Conservation (phyloP, 306 rosid species). For the Hylodesmum podocarpum region DNA sequence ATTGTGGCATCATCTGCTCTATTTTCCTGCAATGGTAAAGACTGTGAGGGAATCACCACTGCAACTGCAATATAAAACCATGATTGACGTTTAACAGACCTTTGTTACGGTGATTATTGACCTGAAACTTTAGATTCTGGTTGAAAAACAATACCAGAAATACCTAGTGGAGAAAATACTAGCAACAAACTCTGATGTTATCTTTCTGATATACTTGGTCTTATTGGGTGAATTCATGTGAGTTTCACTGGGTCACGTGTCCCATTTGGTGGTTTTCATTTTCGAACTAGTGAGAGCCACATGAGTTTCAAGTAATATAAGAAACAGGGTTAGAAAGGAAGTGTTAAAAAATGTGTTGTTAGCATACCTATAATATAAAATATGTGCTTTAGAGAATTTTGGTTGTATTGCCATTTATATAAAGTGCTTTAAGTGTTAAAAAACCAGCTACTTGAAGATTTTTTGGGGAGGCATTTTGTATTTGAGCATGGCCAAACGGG, state of each 20-base stretch:
- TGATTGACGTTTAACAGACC: neutral
- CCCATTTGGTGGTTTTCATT: neutral
- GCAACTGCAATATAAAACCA: too few species aligned
- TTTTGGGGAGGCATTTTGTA: neutral
- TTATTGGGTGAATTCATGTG: neutral
- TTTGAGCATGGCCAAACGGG: neutral
- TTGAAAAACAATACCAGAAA: neutral
- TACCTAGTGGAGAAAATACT: neutral
- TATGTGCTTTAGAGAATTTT: neutral
- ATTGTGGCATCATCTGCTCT: too few species aligned
- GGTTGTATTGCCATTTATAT: neutral
- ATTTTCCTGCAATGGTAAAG: too few species aligned
- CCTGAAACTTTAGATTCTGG: neutral
- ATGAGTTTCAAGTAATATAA: neutral
- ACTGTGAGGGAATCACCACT: too few species aligned
- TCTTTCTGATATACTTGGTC: neutral
- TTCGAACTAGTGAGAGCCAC: neutral
- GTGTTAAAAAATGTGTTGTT: neutral
- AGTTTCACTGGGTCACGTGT: neutral
- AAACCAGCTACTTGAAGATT: neutral
- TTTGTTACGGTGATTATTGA: neutral
- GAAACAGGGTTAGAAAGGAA: neutral
- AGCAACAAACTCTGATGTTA: neutral
- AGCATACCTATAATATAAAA: neutral
- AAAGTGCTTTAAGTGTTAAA: neutral